Conservation (phyloP, 495 filamentous ascomycete genomes). For the Annulohypoxylon bovei region DNA sequence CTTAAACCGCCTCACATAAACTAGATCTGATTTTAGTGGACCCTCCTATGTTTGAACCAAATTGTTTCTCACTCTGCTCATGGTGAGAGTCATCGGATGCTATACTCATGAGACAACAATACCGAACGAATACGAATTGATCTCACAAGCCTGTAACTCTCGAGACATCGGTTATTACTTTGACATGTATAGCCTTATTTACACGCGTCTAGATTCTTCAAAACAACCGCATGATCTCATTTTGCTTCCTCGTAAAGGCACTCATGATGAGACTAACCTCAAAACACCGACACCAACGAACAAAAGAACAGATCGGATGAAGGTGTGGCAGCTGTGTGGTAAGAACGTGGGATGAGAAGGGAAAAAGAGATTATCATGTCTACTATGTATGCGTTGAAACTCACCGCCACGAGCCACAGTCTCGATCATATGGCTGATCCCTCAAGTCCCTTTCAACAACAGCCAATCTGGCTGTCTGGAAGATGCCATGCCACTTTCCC, state of each 20-base stretch:
- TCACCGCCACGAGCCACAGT: constrained; percentile 42
- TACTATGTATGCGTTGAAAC: constrained; percentile 23
- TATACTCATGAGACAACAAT: constrained; percentile 1
- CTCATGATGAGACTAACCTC: constrained; percentile 9
- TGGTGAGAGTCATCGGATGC: neutral
- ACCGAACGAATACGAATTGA: neutral
- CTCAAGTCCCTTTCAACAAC: constrained; percentile 29
- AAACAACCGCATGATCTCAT: constrained; percentile 1
- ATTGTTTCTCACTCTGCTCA: constrained; percentile 4
- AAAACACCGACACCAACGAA: neutral
- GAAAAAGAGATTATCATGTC: constrained; percentile 15
- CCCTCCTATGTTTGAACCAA: neutral
- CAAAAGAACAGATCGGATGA: constrained; percentile 7
- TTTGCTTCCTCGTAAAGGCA: constrained; percentile 1
- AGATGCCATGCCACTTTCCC: constrained; percentile 36
- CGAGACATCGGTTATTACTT: neutral
- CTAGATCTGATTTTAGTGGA: neutral
- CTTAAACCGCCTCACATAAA: constrained; percentile 17
- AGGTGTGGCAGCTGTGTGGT: constrained; percentile 10
- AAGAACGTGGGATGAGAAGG: constrained; percentile 19
- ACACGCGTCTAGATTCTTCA: neutral
- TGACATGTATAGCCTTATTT: neutral
- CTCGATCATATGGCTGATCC: constrained; percentile 39
- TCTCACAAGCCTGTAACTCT: neutral
- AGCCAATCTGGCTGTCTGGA: constrained; percentile 36